phyloP scores from a whole-genome alignment of 2,329 filamentous ascomycete species.

The Aureobasidium sp. region DNA sequence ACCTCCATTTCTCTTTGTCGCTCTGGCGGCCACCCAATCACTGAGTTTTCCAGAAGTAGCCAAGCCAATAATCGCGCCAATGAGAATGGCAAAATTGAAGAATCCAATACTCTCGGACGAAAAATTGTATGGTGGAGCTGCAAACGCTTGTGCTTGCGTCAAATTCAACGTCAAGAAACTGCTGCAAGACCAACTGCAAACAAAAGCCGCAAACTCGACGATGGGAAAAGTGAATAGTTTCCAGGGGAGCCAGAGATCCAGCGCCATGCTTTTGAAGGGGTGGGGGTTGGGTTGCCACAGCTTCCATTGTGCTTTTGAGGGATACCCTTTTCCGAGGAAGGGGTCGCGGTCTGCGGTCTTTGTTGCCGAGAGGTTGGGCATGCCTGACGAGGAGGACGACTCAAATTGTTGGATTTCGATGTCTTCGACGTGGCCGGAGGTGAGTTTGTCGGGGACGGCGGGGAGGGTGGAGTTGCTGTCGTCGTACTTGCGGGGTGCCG shows the following conservation, averaged over 20 bases:
- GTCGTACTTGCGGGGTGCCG: background rate
- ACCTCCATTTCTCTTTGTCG: conserved; percentile 47
- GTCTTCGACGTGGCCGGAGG: conserved; percentile 16
- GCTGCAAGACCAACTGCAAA: conserved; percentile 54
- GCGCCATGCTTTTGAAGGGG: conserved; percentile 40
- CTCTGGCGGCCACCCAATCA: conserved; percentile 51
- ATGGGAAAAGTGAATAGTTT: conserved; percentile 58
- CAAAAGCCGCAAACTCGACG: conserved; percentile 55
- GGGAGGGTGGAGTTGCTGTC: conserved; percentile 5
- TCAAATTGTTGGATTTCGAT: conserved; percentile 20
- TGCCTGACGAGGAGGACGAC: conserved; percentile 18
- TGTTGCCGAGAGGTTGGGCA: conserved; percentile 23
- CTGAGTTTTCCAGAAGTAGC: conserved; percentile 49
- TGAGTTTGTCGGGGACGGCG: conserved; percentile 15
- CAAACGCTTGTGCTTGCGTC: conserved; percentile 50
- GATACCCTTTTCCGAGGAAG: conserved; percentile 49
- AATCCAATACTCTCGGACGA: conserved; percentile 46
- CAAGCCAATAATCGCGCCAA: conserved; percentile 49
- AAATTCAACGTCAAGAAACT: conserved; percentile 55
- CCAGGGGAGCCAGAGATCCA: conserved; percentile 55
- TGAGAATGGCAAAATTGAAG: conserved; percentile 51
- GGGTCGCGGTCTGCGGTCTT: conserved; percentile 45
- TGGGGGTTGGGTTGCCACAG: conserved; percentile 45
- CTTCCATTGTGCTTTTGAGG: conserved; percentile 50
- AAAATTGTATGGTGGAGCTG: conserved; percentile 50